A percentile compares a stretch with the other conserved stretches of the same genome.
Evolutionary conservation across 306 rosid species (phyloP).

Genomic region (Pyrus bretschneideri): DNA sequence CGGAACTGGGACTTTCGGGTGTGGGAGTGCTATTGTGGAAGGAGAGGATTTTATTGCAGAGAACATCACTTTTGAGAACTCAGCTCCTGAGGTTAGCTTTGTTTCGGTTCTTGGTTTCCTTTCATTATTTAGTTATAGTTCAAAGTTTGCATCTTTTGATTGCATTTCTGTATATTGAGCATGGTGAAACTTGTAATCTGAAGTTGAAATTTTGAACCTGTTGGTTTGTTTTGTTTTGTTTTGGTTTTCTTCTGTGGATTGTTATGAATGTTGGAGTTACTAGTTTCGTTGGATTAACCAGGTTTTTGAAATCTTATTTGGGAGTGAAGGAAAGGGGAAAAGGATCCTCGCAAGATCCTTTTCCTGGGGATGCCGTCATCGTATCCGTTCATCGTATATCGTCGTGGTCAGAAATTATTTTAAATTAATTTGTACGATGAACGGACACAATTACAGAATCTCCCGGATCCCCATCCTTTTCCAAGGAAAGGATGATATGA

Average conservation of each 20-base stretch:
- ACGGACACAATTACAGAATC: too few species aligned
- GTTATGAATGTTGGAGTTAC: not conserved
- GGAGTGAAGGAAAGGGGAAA: not conserved
- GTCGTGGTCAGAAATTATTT: too few species aligned
- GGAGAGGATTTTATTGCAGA: conserved; percentile 92
- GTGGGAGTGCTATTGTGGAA: conserved; percentile 80
- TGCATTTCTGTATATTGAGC: not conserved
- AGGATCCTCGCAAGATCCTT: too few species aligned
- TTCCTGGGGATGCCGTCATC: too few species aligned
- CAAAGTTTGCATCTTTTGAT: not conserved
- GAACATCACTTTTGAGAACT: conserved; percentile 86
- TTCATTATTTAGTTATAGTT: not conserved
- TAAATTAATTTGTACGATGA: too few species aligned
- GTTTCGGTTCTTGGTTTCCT: not conserved
- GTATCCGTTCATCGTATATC: too few species aligned
- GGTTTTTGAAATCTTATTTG: not conserved
- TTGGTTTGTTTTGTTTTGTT: not conserved
- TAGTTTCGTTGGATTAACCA: not conserved
- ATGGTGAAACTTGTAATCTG: not conserved
- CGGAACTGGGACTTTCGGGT: conserved; percentile 89
- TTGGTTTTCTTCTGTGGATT: conserved; percentile 1
- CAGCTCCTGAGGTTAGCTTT: conserved; percentile 61
- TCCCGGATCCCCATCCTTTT: too few species aligned
- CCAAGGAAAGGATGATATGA: not conserved
- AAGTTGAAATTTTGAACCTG: not conserved